phyloP scores from a whole-genome alignment of 2,329 filamentous ascomycete genomes.

The Cucurbitaria berberidis region DNA sequence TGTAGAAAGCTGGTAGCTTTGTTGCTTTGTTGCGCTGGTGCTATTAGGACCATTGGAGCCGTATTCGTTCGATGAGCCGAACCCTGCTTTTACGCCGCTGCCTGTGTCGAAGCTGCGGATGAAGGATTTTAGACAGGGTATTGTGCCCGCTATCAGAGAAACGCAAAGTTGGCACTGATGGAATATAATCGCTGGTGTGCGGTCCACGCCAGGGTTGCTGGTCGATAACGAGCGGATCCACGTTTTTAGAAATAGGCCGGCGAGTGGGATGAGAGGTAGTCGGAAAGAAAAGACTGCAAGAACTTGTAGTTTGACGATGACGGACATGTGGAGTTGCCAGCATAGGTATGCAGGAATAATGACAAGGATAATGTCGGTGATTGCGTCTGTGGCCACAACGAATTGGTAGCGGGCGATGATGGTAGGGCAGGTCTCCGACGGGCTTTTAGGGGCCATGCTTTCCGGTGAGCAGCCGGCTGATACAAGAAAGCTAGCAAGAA shows the following conservation, averaged over 20 bases:
- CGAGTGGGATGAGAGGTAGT: slow-evolving; percentile 21
- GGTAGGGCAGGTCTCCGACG: slow-evolving; percentile 20
- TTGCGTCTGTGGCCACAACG: slow-evolving; percentile 25
- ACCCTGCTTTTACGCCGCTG: slow-evolving; percentile 25
- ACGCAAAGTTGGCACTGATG: slow-evolving; percentile 31
- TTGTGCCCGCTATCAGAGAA: slow-evolving; percentile 34
- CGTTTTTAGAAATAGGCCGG: slow-evolving; percentile 16
- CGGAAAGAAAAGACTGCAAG: slow-evolving; percentile 32
- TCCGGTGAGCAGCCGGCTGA: slow-evolving; percentile 29
- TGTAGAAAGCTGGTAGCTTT: neutral
- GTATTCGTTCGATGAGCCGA: slow-evolving; percentile 15
- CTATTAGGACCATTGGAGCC: slow-evolving; percentile 4
- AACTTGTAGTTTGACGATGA: slow-evolving; percentile 35
- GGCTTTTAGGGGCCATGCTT: slow-evolving; percentile 17
- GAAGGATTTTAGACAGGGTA: slow-evolving; percentile 38
- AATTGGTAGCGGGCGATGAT: slow-evolving; percentile 24
- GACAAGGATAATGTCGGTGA: slow-evolving; percentile 32
- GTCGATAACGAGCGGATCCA: slow-evolving; percentile 17
- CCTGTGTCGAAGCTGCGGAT: slow-evolving; percentile 34
- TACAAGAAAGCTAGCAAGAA: slow-evolving; percentile 23
- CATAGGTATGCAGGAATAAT: slow-evolving; percentile 31
- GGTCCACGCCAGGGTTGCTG: slow-evolving; percentile 23
- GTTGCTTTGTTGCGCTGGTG: slow-evolving; percentile 1
- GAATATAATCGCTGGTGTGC: slow-evolving; percentile 23
- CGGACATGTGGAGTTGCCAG: slow-evolving; percentile 34